These are phyloP conservation scores for Leccinum variicolor DNA, from an alignment of 768 basidiomycete species.

Conservation along the genomic window DNA sequence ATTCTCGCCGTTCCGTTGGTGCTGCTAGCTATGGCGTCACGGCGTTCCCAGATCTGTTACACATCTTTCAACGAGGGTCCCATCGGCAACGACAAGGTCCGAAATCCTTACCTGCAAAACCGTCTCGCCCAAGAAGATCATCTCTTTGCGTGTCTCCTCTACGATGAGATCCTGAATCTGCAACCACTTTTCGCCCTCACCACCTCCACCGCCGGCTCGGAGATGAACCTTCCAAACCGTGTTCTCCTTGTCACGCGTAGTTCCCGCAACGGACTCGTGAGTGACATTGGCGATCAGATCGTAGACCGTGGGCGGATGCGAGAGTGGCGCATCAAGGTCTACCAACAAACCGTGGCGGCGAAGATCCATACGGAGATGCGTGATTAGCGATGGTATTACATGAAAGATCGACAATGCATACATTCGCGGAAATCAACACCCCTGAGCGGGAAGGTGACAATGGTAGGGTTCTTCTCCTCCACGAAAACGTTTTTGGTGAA, in stretches of 20 bases:
- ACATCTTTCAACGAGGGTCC: slow-evolving; percentile 10
- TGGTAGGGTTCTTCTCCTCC: slow-evolving; percentile 98
- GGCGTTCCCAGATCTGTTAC: slow-evolving; percentile 62
- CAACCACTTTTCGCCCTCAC: slow-evolving; percentile 90
- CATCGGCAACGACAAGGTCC: slow-evolving; percentile 3
- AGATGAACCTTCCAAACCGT: slow-evolving; percentile 94
- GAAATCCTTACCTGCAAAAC: slow-evolving; percentile 72
- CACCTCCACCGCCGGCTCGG: slow-evolving; percentile 68
- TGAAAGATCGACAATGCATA: slow-evolving; percentile 42
- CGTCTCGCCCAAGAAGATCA: slow-evolving; percentile 98
- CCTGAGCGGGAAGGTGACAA: slow-evolving; percentile 93
- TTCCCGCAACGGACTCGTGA: slow-evolving; percentile 94
- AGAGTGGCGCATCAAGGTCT: slow-evolving; percentile 77
- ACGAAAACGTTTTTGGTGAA: slow-evolving; percentile 97
- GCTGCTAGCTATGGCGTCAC: slow-evolving; percentile 25
- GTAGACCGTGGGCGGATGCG: slow-evolving; percentile 68
- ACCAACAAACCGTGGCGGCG: slow-evolving; percentile 15
- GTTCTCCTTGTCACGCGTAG: slow-evolving; percentile 86
- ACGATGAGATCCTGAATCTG: slow-evolving; percentile 96
- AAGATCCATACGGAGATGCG: slow-evolving; percentile 24
- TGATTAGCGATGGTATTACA: slow-evolving; percentile 17
- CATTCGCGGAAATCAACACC: slow-evolving; percentile 93
- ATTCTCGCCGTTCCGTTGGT: slow-evolving; percentile 22
- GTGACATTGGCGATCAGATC: slow-evolving; percentile 96
- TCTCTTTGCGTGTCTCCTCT: slow-evolving; percentile 92